Evolutionary conservation across 192 early-diverging fungal species (phyloP).

Genomic region (Umbelopsis sp.): DNA sequence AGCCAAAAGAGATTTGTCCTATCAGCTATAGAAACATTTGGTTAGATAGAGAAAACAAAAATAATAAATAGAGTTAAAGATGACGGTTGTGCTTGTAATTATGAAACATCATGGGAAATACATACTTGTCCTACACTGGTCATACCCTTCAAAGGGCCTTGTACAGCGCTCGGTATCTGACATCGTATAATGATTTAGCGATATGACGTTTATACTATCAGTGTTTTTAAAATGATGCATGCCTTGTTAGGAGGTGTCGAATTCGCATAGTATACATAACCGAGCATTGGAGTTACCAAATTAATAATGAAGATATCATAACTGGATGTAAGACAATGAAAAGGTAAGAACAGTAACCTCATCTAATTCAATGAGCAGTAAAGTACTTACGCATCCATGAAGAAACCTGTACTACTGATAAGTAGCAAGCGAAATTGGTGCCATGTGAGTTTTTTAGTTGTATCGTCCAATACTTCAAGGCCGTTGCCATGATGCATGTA

Average conservation of each 20-base stretch:
- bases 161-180: slow-evolving; percentile 67
- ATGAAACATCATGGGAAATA: slow-evolving; percentile 22
- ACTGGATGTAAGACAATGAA: slow-evolving; percentile 83
- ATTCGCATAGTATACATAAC: slow-evolving; percentile 63
- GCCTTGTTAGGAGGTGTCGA: slow-evolving; percentile 19
- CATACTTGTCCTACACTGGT: slow-evolving; percentile 79
- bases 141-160: slow-evolving; percentile 81
- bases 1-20: slow-evolving; percentile 80
- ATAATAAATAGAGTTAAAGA: slow-evolving; percentile 44
- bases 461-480: not conserved
- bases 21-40: slow-evolving; percentile 58
- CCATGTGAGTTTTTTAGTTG: slow-evolving; percentile 30
- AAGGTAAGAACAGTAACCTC: slow-evolving; percentile 22
- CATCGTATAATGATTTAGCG: slow-evolving; percentile 49
- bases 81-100: no score
- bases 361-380: slow-evolving; percentile 43
- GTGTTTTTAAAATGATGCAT: not conserved
- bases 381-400: slow-evolving; percentile 84
- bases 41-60: not conserved
- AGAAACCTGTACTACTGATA: slow-evolving; percentile 70
- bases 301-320: slow-evolving; percentile 96
- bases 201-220: not conserved
- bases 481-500: not conserved
- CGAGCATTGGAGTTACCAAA: slow-evolving; percentile 86
- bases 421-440: slow-evolving; percentile 64